A percentile compares a stretch with the other conserved stretches of the same genome.
Conservation (phyloP, 306 rosid species). For the Dalbergia cultrata region DNA sequence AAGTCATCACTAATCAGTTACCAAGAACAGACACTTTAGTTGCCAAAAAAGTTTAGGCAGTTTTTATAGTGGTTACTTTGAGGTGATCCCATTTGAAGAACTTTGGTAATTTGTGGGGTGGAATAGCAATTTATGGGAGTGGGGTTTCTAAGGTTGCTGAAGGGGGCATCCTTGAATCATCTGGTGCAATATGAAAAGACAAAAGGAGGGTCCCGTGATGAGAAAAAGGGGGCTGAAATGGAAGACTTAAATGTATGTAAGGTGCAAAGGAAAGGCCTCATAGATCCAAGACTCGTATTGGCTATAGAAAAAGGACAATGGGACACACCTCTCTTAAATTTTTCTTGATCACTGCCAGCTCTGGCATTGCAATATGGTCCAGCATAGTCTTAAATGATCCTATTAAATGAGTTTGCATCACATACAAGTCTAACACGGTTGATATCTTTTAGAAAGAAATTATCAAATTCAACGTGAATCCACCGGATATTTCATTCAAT, state of each 20-base stretch:
- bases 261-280: slow-evolving; percentile 23
- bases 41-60: slow-evolving; percentile 24
- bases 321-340: slow-evolving; percentile 65
- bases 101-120: slow-evolving; percentile 40
- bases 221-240: slow-evolving; percentile 12
- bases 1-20: slow-evolving; percentile 30
- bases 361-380: slow-evolving; percentile 63
- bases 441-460: background rate
- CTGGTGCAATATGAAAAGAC: slow-evolving; percentile 48
- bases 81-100: slow-evolving; percentile 5
- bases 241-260: slow-evolving; percentile 34
- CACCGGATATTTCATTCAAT: too few species aligned
- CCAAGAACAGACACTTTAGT: slow-evolving; percentile 36
- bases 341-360: slow-evolving; percentile 72
- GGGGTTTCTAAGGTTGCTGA: slow-evolving; percentile 48
- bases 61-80: slow-evolving; percentile 31
- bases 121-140: slow-evolving; percentile 53
- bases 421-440: slow-evolving; percentile 44
- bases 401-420: slow-evolving; percentile 49
- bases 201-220: slow-evolving; percentile 48
- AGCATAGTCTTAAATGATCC: slow-evolving; percentile 54
- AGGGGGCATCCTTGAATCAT: slow-evolving; percentile 35
- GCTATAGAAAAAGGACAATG: slow-evolving; percentile 52
- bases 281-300: slow-evolving; percentile 48
- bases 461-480: too few species aligned